These are phyloP conservation scores for Penicillium sp. DNA, from an alignment of 2,329 filamentous ascomycete genomes.

Conservation along the genomic window DNA sequence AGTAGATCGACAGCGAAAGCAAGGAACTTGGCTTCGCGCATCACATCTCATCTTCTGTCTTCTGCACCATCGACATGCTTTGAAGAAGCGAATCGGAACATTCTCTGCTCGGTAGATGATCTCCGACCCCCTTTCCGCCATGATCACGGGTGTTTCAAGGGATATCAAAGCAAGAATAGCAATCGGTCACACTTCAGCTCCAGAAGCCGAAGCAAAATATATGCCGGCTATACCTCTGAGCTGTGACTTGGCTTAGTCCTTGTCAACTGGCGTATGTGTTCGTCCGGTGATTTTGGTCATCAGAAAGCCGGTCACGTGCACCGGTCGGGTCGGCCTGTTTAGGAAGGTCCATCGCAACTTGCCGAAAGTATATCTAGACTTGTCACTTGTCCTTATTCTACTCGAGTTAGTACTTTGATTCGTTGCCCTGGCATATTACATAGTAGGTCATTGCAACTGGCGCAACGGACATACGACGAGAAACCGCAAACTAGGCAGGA, in stretches of 20 bases:
- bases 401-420: too few relatives aligned
- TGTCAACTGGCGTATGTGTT: slow-evolving; percentile 1
- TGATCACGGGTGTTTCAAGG: slow-evolving; percentile 5
- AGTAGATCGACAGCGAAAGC: slow-evolving; percentile 33
- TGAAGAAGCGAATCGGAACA: slow-evolving; percentile 32
- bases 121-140: slow-evolving; percentile 30
- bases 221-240: background rate
- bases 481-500: too few relatives aligned
- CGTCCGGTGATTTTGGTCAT: background rate
- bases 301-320: slow-evolving; percentile 17
- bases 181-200: background rate
- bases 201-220: background rate
- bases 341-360: background rate
- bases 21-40: slow-evolving; percentile 35
- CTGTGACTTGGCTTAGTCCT: background rate
- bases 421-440: too few relatives aligned
- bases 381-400: slow-evolving; percentile 33
- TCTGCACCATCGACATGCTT: slow-evolving; percentile 37
- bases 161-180: background rate
- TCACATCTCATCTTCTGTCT: slow-evolving; percentile 38
- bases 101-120: slow-evolving; percentile 31
- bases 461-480: too few relatives aligned
- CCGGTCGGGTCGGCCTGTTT: background rate
- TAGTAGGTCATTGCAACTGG: too few relatives aligned
- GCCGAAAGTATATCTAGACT: slow-evolving; percentile 30